These are phyloP conservation scores for Komagataella pastoris DNA, from an alignment of 805 yeast species.

Conservation along the genomic window DNA sequence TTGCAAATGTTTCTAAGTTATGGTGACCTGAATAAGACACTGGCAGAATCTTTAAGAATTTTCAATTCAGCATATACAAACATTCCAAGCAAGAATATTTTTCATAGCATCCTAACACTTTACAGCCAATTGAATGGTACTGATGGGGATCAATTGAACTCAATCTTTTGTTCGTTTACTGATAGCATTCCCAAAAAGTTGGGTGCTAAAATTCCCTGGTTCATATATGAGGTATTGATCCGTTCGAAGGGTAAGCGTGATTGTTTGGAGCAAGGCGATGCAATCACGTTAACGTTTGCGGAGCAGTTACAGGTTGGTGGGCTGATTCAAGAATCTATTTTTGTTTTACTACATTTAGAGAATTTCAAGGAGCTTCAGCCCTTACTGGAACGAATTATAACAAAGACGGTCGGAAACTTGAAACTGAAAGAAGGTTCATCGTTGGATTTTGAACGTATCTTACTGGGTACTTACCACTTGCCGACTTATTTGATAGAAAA, in stretches of 20 bases:
- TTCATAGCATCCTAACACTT: constrained; percentile 15
- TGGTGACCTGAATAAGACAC: constrained; percentile 32
- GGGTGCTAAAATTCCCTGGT: constrained; percentile 5
- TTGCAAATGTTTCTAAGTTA: constrained; percentile 51
- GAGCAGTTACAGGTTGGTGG: constrained; percentile 34
- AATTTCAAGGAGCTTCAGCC: constrained; percentile 9
- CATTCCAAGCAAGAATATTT: constrained; percentile 7
- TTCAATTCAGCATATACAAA: neutral
- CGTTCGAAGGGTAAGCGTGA: constrained; percentile 7
- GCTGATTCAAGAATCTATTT: constrained; percentile 46
- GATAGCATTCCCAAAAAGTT: neutral
- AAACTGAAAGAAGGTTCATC: constrained; percentile 16
- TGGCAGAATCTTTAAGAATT: constrained; percentile 15
- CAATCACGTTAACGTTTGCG: constrained; percentile 23
- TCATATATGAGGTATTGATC: constrained; percentile 6
- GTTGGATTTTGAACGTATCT: constrained; percentile 11
- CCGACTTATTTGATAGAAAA: constrained; percentile 37
- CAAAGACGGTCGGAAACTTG: constrained; percentile 22
- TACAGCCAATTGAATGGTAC: constrained; percentile 12
- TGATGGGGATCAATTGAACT: constrained; percentile 2
- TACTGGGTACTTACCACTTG: constrained; percentile 23
- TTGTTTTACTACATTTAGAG: constrained; percentile 42
- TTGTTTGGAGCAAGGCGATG: constrained; percentile 8
- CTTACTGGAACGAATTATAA: constrained; percentile 24
- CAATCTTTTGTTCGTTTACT: neutral